Percentiles rank a stretch among this genome's conserved stretches.
Evolutionary conservation across 306 rosid species (phyloP).

Genomic region (Cicer arietinum): DNA sequence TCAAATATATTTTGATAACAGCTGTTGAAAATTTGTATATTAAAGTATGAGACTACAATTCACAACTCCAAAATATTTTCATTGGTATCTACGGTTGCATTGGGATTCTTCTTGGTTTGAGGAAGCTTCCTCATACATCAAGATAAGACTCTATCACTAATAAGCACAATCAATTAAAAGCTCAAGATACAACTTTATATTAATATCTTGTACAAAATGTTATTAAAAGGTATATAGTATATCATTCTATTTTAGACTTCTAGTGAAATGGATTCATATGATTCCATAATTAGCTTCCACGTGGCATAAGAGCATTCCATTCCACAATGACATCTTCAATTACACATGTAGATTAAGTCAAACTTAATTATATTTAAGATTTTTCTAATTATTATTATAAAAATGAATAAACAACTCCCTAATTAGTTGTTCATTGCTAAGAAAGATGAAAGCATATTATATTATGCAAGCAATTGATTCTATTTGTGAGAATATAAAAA

Average conservation of each 20-base stretch:
- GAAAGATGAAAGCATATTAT: slow-evolving; percentile 49
- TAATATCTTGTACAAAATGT: too few species aligned
- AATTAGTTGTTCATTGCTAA: slow-evolving; percentile 33
- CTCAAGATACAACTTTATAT: neutral
- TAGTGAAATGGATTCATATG: neutral
- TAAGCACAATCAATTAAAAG: neutral
- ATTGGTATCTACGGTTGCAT: neutral
- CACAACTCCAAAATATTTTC: neutral
- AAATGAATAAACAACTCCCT: slow-evolving; percentile 32
- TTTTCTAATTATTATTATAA: slow-evolving; percentile 14
- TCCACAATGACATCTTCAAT: neutral
- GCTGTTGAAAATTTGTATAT: neutral
- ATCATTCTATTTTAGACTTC: neutral
- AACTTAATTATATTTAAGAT: neutral
- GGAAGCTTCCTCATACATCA: slow-evolving; percentile 6
- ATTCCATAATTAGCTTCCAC: slow-evolving; percentile 22
- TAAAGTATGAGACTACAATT: neutral
- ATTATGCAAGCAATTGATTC: slow-evolving; percentile 36
- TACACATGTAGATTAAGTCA: neutral
- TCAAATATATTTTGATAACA: neutral
- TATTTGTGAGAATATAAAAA: slow-evolving; percentile 2
- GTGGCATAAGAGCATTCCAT: slow-evolving; percentile 36
- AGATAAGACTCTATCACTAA: neutral
- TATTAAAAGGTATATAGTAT: too few species aligned
- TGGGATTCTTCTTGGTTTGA: neutral